These are phyloP conservation scores for Podaxis mareebaensis DNA, from an alignment of 768 basidiomycete genomes.

Conservation along the genomic window DNA sequence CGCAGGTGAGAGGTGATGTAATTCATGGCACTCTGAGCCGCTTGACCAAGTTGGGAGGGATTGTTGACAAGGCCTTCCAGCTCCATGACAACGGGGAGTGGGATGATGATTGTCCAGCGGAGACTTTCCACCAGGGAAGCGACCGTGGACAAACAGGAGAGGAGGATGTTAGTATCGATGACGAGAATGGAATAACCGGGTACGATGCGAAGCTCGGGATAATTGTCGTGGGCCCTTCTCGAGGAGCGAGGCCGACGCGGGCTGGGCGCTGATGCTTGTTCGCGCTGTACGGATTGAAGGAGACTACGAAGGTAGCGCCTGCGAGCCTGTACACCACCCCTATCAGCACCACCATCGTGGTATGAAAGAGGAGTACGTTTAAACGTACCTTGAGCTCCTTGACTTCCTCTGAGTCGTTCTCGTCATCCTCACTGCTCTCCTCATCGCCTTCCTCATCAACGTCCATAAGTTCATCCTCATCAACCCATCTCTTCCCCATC, in stretches of 20 bases:
- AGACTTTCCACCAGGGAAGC: constrained; percentile 74
- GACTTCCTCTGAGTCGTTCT: constrained; percentile 70
- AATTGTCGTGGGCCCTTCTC: constrained; percentile 30
- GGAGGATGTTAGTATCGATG: constrained; percentile 92
- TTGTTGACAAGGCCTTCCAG: constrained; percentile 86
- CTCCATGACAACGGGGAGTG: constrained; percentile 95
- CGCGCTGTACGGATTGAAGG: constrained; percentile 48
- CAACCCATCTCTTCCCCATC: constrained; percentile 60
- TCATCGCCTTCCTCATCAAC: constrained; percentile 61
- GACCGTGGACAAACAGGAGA: constrained; percentile 78
- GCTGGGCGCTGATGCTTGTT: constrained; percentile 25
- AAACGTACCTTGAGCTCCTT: constrained; percentile 73
- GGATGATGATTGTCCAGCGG: constrained; percentile 87
- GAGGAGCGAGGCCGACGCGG: constrained; percentile 28
- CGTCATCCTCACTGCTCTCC: constrained; percentile 56
- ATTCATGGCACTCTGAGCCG: constrained; percentile 69
- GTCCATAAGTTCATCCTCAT: constrained; percentile 64
- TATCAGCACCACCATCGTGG: constrained; percentile 14
- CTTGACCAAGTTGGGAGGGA: constrained; percentile 62
- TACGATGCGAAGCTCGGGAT: constrained; percentile 54
- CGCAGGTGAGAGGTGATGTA: constrained; percentile 80
- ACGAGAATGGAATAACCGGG: constrained; percentile 91
- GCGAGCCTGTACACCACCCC: constrained; percentile 53
- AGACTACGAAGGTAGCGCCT: constrained; percentile 72
- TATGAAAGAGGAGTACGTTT: constrained; percentile 14